phyloP scores from a whole-genome alignment of 768 basidiomycete genomes.

The Mycena haematopus region DNA sequence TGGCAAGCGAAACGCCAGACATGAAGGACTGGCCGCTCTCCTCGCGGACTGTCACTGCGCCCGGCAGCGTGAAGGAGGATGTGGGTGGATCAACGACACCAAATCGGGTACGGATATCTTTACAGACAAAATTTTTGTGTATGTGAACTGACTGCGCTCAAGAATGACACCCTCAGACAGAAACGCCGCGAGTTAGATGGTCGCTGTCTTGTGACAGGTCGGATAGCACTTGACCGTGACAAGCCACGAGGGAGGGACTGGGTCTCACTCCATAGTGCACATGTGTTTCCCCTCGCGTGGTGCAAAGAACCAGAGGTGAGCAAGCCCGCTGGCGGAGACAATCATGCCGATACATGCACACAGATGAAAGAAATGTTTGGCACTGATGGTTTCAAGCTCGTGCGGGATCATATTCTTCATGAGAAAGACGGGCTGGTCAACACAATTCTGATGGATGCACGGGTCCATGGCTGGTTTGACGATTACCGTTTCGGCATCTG shows the following conservation, averaged over 20 bases:
- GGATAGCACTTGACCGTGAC: background rate
- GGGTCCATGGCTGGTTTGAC: slow-evolving; percentile 6
- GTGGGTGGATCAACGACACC: background rate
- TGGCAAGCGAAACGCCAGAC: background rate
- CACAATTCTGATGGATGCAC: slow-evolving; percentile 8
- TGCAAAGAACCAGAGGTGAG: background rate
- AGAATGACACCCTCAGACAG: background rate
- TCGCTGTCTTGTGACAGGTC: slow-evolving; percentile 1
- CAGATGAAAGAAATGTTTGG: background rate
- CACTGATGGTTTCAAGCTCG: background rate
- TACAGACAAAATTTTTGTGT: background rate
- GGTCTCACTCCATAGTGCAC: background rate
- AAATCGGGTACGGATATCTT: background rate
- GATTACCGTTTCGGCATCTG: slow-evolving; percentile 9
- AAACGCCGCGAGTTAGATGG: background rate
- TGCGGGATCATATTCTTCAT: background rate
- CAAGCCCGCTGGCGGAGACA: background rate
- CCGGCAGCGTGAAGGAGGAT: background rate
- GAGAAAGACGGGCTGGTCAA: background rate
- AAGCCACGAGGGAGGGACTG: background rate
- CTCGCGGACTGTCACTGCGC: background rate
- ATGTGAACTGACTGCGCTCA: background rate
- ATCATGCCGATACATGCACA: no score
- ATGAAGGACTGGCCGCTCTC: background rate
- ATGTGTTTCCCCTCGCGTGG: slow-evolving; percentile 4